Conservation (phyloP, 2,329 filamentous ascomycete genomes). For the Microcyclospora tardicrescens region DNA sequence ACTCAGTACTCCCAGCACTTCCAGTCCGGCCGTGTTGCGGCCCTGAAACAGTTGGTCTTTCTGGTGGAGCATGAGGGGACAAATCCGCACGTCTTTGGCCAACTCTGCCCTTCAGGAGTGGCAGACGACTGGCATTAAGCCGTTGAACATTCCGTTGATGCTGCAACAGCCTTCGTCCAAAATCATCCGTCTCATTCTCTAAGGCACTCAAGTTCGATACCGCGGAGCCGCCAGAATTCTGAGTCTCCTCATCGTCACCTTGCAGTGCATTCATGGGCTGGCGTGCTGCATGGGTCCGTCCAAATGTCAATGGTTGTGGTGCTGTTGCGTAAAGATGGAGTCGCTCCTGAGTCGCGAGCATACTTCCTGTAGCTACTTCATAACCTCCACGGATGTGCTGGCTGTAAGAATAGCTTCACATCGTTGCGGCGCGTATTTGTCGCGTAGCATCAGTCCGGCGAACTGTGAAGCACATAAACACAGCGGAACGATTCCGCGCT, state of each 20-base stretch:
- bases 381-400: too few relatives aligned
- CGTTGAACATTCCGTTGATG: conserved; percentile 29
- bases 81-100: too few relatives aligned
- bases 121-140: conserved; percentile 17
- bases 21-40: conserved; percentile 10
- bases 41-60: background rate
- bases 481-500: conserved; percentile 1
- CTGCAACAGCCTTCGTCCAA: conserved; percentile 32
- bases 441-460: background rate
- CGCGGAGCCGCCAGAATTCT: conserved; percentile 7
- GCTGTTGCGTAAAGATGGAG: background rate
- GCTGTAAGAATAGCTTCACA: too few relatives aligned
- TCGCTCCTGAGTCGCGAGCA: background rate
- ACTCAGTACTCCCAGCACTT: conserved; percentile 22
- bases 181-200: conserved; percentile 34
- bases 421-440: background rate
- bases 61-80: conserved; percentile 13
- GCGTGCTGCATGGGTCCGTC: background rate
- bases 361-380: background rate
- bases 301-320: background rate
- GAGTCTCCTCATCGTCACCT: conserved; percentile 12
- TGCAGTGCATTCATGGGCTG: conserved; percentile 14
- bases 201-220: conserved; percentile 25
- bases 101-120: conserved; percentile 10
- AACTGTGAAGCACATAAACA: background rate